Evolutionary conservation across 371 early-diverging fungal genomes (phyloP), one percentile per base, ranked within the genome.

Genomic region (Entomophthora muscae): DNA sequence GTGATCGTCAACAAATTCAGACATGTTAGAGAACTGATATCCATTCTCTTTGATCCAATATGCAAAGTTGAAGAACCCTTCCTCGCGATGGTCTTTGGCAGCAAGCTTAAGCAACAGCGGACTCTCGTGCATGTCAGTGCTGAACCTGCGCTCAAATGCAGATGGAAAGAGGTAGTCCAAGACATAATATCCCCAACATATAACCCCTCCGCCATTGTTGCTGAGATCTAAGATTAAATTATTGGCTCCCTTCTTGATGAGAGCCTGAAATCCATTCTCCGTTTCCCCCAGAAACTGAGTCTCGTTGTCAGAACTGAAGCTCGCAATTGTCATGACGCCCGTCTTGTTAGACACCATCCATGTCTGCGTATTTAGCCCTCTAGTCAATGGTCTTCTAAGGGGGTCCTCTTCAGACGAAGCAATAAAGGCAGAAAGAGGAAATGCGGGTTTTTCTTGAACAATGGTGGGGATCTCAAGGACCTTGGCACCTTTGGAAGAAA

Each of bases 161-260:
- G 31, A 32, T 12, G 72, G 72, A 57, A 70, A 72, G 1, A 72
- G 66, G 12, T 66, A 66, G 23, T 72, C 69, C 1, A 72, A 61
- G 5, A 72, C 68, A 55, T 69, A 69, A 7, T 70, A 70, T 0
- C 70, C 72, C 68, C 68, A 68, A 32, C 72, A 72, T 13, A 72
- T 72, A 26, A 68, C 67, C 0, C 72, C n/a, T 2, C 72, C 72
- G n/a, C 69, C 61, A 54, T 72, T 72, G 61, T 65, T 70, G 33
- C 70, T 70, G 10, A 72, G 32, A 32, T 72, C 72, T 12, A 70
- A 61, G 29, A 70, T 68, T 42, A 72, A 32, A 26, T 57, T 68
- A 0, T 30, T 66, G 1, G 67, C 67, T n/a, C 69, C 69, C 1
- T 65, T 65, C 22, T 58, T 42, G 28, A 65, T 63, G 54, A 72